Evolutionary conservation across 2,329 filamentous ascomycete species (phyloP), one percentile per base, ranked within the genome.

Genomic region (Cytospora paraplurivora): DNA sequence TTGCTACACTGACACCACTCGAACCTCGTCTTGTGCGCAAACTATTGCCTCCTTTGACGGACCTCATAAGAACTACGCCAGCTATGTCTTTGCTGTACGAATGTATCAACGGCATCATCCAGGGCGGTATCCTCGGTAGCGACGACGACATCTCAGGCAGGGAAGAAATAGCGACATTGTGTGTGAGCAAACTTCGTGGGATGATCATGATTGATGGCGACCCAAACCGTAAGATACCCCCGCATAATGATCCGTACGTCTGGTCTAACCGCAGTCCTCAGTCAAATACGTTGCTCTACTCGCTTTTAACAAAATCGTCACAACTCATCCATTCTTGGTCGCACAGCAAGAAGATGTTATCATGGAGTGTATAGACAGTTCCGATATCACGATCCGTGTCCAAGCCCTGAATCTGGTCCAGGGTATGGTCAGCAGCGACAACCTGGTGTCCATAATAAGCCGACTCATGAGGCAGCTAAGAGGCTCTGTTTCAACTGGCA

Each of bases 71-170:
- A 70, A 97, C 93, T 0, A 99, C 95, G 0, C 90, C 91, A 6
- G 95, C 95, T 34, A 98, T 98, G 95, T 98, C 95, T n/a, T 78
- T 99, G 34, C 79, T 98, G 7, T 99, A 99, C 71, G 95, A 99
- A 77, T 99, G 95, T 73, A 97, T 99, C 76, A 97, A 96, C 74
- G 95, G 95, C 32, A 96, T 99, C 67, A 97, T 99, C 64, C 93
- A 97, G 74, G 95, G 95, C 34, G 95, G 95, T 0, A 97, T 99
- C 63, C 80, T 99, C 56, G 91, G 92, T 37, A 91, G 89, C 52
- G 87, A 88, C 34, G 92, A 93, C 68, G 91, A 92, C 59, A 86
- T 88, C 21, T 83, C 88, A 38, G 93, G 94, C 61, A 90, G 91
- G 47, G 93, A 98, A 69, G 93, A 97, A 75, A 92, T 99, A 72